These are phyloP conservation scores for Reticulascus tulasneorum DNA, from an alignment of 2,329 filamentous ascomycete genomes.

Conservation along the genomic window DNA sequence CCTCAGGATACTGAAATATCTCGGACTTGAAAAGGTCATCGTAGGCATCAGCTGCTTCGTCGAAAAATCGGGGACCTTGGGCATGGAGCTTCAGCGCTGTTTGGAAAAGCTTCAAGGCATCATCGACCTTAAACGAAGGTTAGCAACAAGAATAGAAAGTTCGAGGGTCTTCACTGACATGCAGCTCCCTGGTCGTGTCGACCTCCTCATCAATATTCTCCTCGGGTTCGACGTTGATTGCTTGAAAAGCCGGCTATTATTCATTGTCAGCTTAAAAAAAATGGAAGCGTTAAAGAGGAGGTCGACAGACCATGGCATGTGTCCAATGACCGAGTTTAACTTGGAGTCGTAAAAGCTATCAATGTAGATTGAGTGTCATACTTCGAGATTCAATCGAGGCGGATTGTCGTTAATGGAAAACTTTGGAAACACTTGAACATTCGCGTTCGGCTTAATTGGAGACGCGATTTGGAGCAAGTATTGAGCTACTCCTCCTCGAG, in stretches of 20 bases:
- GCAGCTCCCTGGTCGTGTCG: conserved; percentile 92
- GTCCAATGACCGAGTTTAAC: not conserved
- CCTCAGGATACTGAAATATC: conserved; percentile 90
- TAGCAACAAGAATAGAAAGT: not conserved
- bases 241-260: conserved; percentile 70
- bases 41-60: conserved; percentile 78
- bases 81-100: conserved; percentile 86
- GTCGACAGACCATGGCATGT: not conserved
- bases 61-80: conserved; percentile 72
- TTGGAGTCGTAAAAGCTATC: too few species aligned
- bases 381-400: too few species aligned
- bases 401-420: too few species aligned
- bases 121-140: conserved; percentile 64
- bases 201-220: conserved; percentile 86
- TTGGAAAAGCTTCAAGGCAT: conserved; percentile 93
- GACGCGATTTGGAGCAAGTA: too few species aligned
- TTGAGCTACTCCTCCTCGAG: too few species aligned
- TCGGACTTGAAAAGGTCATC: conserved; percentile 82
- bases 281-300: too few species aligned
- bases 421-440: too few species aligned
- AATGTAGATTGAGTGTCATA: too few species aligned
- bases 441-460: too few species aligned
- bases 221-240: conserved; percentile 91
- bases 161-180: conserved; percentile 42
- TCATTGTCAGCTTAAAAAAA: too few species aligned